Evolutionary conservation across 345 rosid genomes (phyloP).

Genomic region (Eucalyptus camaldulensis): DNA sequence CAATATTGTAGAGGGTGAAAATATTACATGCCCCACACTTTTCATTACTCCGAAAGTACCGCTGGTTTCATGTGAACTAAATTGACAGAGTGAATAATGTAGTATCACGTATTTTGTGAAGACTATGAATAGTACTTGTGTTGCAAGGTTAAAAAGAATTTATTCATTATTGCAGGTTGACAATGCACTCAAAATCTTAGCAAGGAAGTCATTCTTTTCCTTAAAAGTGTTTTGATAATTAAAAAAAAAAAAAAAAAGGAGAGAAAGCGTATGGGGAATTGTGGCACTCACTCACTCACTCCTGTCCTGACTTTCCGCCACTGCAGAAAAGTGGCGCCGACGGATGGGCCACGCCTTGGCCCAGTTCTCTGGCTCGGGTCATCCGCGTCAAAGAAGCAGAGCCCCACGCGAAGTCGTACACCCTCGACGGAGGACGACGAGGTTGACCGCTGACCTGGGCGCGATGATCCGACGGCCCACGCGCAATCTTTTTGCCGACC

Average conservation of each 20-base stretch:
- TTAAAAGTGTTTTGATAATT: neutral
- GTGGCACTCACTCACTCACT: neutral
- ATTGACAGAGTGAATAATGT: neutral
- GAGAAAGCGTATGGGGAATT: neutral
- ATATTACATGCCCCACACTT: neutral
- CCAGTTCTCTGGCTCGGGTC: neutral
- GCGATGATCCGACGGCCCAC: neutral
- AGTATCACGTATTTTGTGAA: neutral
- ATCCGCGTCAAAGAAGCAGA: neutral
- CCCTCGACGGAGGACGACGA: neutral
- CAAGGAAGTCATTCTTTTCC: neutral
- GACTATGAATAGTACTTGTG: neutral
- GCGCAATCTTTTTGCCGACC: neutral
- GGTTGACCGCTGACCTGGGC: neutral
- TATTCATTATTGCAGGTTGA: neutral
- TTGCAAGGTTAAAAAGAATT: neutral
- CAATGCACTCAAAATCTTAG: neutral
- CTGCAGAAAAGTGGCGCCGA: neutral
- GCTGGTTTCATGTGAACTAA: neutral
- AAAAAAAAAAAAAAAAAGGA: neutral
- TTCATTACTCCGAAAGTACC: neutral
- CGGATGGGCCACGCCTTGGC: neutral
- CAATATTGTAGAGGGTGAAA: neutral
- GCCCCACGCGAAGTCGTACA: neutral
- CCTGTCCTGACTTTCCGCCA: neutral